Percentiles rank a stretch among this genome's conserved stretches.
These are phyloP conservation scores for Starmerella sirachaensis DNA, from an alignment of 805 yeast species.

Conservation along the genomic window DNA sequence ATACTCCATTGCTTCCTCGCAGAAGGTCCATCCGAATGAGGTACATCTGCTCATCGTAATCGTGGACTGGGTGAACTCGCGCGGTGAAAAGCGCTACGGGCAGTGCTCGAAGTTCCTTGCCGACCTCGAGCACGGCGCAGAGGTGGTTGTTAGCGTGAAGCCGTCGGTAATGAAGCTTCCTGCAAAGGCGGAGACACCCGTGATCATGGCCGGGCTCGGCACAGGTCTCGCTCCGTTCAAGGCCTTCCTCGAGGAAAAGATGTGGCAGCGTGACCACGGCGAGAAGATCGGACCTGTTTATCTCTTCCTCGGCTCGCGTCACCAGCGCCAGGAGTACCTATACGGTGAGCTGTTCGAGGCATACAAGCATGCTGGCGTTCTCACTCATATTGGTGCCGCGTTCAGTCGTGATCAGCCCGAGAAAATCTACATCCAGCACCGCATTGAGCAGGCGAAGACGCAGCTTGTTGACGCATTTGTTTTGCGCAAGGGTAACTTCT, in stretches of 20 bases:
- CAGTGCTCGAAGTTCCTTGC: slow-evolving; percentile 88
- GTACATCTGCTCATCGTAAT: slow-evolving; percentile 87
- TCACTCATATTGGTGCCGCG: slow-evolving; percentile 94
- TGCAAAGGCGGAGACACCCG: slow-evolving; percentile 72
- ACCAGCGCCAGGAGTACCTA: slow-evolving; percentile 85
- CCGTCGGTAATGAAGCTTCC: slow-evolving; percentile 97
- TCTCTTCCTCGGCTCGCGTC: slow-evolving; percentile 87
- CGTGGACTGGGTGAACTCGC: slow-evolving; percentile 80
- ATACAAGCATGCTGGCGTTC: slow-evolving; percentile 76
- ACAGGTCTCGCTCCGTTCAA: slow-evolving; percentile 98
- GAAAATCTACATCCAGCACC: slow-evolving; percentile 90
- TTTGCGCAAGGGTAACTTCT: slow-evolving; percentile 72
- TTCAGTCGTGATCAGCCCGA: slow-evolving; percentile 95
- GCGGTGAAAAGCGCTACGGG: slow-evolving; percentile 79
- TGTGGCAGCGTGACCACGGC: slow-evolving; percentile 86
- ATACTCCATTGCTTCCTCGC: slow-evolving; percentile 94
- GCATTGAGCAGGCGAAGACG: slow-evolving; percentile 63
- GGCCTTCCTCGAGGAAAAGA: slow-evolving; percentile 91
- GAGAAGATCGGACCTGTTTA: slow-evolving; percentile 77
- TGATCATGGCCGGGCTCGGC: slow-evolving; percentile 94
- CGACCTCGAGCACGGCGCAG: slow-evolving; percentile 66
- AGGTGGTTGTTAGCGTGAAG: slow-evolving; percentile 84
- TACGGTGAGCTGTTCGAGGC: slow-evolving; percentile 98
- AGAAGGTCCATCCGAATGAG: slow-evolving; percentile 78
- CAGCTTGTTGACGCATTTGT: slow-evolving; percentile 71